Percentiles rank a stretch among this genome's conserved stretches.
Conservation (phyloP, 2,329 filamentous ascomycete genomes). For the Diaporthe aspalathi region DNA sequence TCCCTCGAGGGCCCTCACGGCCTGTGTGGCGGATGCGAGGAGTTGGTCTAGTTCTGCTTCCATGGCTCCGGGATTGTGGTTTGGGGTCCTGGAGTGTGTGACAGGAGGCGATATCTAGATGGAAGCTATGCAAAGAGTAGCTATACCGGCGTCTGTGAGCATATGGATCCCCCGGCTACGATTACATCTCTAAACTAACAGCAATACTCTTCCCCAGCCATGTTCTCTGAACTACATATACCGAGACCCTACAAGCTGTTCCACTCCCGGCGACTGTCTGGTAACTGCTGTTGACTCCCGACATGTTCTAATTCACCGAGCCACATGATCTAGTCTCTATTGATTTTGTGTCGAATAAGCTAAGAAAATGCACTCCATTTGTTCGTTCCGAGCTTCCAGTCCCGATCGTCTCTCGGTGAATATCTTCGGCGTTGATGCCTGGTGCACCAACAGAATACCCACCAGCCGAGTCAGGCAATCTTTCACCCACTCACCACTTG, state of each 20-base stretch:
- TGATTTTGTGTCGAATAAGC: too few relatives aligned
- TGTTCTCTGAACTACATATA: background rate
- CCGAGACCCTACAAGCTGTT: too few relatives aligned
- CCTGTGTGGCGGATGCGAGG: background rate
- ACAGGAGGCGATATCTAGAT: background rate
- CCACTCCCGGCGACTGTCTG: background rate
- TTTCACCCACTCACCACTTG: background rate
- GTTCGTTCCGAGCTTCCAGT: background rate
- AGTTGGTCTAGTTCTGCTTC: constrained; percentile 17
- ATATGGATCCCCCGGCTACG: background rate
- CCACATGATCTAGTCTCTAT: background rate
- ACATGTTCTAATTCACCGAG: background rate
- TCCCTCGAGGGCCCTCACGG: background rate
- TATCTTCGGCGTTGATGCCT: background rate
- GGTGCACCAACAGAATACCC: background rate
- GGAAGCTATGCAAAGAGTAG: background rate
- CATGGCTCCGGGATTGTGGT: background rate
- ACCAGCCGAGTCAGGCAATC: background rate
- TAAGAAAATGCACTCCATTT: background rate
- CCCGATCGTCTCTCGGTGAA: background rate
- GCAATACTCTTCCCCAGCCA: fast-evolving
- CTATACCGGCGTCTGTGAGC: background rate
- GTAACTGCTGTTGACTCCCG: too few relatives aligned
- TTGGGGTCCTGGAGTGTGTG: background rate
- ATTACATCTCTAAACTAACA: too few relatives aligned